phyloP scores from a whole-genome alignment of 768 basidiomycete species.

The Mycena pura region DNA sequence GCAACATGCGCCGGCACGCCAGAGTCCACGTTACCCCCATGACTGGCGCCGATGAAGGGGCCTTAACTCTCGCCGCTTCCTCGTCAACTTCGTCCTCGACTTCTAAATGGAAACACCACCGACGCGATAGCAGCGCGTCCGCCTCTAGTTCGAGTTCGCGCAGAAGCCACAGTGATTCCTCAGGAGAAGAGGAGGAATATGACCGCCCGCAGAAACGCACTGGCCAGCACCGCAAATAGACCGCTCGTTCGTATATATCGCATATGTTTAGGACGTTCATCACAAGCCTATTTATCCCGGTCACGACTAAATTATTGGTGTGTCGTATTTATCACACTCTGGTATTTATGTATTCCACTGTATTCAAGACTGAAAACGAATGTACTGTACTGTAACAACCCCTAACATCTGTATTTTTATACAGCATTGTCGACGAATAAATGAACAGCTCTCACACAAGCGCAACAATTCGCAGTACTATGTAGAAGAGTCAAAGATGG shows the following conservation, averaged over 20 bases:
- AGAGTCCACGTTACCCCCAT: conserved; percentile 62
- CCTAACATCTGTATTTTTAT: conserved; percentile 12
- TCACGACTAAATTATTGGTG: too few relatives aligned
- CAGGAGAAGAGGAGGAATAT: conserved; percentile 41
- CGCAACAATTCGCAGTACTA: conserved; percentile 4
- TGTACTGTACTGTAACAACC: conserved; percentile 1
- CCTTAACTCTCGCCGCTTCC: conserved; percentile 28
- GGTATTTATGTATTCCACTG: conserved; percentile 7
- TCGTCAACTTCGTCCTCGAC: conserved; percentile 28
- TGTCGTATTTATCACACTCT: conserved; percentile 10
- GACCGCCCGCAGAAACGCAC: conserved; percentile 42
- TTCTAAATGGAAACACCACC: conserved; percentile 37
- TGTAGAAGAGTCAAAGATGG: conserved; percentile 20
- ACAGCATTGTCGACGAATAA: neutral
- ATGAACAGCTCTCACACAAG: neutral
- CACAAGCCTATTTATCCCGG: too few relatives aligned
- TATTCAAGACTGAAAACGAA: conserved; percentile 13
- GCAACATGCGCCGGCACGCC: conserved; percentile 88
- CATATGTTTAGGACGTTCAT: too few relatives aligned
- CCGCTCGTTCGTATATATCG: neutral
- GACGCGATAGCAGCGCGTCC: conserved; percentile 48
- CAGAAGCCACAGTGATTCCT: conserved; percentile 47
- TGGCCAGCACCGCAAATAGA: conserved; percentile 33
- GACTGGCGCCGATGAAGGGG: conserved; percentile 1
- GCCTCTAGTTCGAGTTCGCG: conserved; percentile 49